These are phyloP conservation scores for Debaryomycetaceae sp. DNA, from an alignment of 1,139 yeast genomes.

Conservation along the genomic window DNA sequence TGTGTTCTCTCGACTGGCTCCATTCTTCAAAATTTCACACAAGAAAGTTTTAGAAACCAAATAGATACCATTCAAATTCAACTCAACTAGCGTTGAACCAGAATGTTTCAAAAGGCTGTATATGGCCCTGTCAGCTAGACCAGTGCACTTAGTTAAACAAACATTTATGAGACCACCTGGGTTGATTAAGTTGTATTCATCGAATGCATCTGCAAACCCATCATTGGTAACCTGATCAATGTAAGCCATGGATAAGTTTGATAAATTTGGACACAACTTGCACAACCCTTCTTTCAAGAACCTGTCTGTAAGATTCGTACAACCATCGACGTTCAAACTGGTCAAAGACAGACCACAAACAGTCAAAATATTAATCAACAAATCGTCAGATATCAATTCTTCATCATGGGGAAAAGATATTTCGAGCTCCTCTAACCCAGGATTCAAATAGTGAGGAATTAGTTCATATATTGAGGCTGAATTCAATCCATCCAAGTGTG, in stretches of 20 bases:
- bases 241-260: constrained; percentile 48
- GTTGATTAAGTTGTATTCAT: constrained; percentile 38
- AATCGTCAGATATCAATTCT: constrained; percentile 69
- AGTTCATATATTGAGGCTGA: constrained; percentile 56
- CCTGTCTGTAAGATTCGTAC: constrained; percentile 65
- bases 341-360: constrained; percentile 60
- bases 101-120: constrained; percentile 64
- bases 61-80: constrained; percentile 69
- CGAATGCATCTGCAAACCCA: constrained; percentile 58
- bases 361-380: constrained; percentile 59
- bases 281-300: constrained; percentile 57
- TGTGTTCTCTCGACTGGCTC: constrained; percentile 12
- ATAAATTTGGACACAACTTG: constrained; percentile 53
- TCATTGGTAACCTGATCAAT: constrained; percentile 65
- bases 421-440: constrained; percentile 55
- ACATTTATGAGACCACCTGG: constrained; percentile 60
- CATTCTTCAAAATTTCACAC: constrained; percentile 37
- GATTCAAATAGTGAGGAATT: constrained; percentile 57
- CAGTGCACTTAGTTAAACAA: constrained; percentile 64
- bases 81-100: constrained; percentile 58
- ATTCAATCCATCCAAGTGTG: constrained; percentile 69
- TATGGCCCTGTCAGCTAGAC: constrained; percentile 60
- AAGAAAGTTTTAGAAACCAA: constrained; percentile 51
- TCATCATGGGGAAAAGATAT: constrained; percentile 65
- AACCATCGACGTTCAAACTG: constrained; percentile 65